Evolutionary conservation across 257 asterid genomes (phyloP), one percentile per base, ranked within the genome.

Genomic region (Fraxinus anomala): DNA sequence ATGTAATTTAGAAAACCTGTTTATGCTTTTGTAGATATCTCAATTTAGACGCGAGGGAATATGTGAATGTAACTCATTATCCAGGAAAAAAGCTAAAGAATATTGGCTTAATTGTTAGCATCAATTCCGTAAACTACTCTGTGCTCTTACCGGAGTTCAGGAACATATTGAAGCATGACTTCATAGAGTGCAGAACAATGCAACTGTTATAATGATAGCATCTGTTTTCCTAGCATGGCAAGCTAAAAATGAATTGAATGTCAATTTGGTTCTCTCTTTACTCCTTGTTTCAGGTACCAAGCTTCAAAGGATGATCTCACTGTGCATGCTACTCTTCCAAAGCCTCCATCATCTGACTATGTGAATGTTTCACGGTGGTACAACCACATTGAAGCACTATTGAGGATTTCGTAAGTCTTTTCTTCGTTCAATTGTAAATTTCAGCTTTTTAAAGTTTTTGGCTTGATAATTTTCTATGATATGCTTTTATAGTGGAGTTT

Each of bases 281-380:
- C 49, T 44, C 6, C 13, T 66, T 42, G 24, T 80, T 76, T 78
- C 86, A 94, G 97, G 78, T 91, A 92, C 83, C 96, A 83, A 82
- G 97, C 97, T 34, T 94, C 97, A 0, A 94, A 93, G 74, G 98
- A 92, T 80, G 98, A 93, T 76, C 79, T 93, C 47, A 81, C 91
- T 0, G 95, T 92, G 54, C 90, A 83, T 79, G 79, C 91, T 73
- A 86, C 89, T 21, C 80, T 92, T 33, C 6, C 91, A 14, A 88
- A 84, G 83, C 79, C 92, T 59, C 95, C 97, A 21, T 81, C 98
- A 66, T 80, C 89, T 44, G 87, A 87, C 23, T 84, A 81, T 5
- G 92, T 92, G 37, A 91, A 89, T 26, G 87, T 79, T 36, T 89
- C 90, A 10, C 86, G 93, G 73, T 87, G 93, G 93, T 89, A 63